Conservation (phyloP, 2,329 filamentous ascomycete species). For the Sarocladium oryzae region DNA sequence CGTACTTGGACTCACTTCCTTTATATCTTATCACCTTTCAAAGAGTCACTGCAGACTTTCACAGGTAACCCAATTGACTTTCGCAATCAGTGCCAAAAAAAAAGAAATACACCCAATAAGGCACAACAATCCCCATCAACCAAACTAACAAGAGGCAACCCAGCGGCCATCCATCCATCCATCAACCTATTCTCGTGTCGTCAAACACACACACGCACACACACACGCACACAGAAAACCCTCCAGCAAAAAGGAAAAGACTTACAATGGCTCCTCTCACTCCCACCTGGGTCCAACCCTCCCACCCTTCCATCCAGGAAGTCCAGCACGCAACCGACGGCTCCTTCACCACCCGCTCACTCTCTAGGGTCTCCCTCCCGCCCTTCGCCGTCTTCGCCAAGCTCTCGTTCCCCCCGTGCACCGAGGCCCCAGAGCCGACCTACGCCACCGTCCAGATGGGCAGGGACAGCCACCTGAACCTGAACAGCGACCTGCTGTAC, state of each 20-base stretch:
- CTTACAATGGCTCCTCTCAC: slow-evolving; percentile 52
- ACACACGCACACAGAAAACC: neutral
- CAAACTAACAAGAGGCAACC: too few species aligned
- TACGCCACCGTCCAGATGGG: slow-evolving; percentile 60
- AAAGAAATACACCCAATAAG: too few species aligned
- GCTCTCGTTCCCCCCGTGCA: slow-evolving; percentile 58
- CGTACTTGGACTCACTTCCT: too few species aligned
- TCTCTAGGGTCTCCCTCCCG: slow-evolving; percentile 47
- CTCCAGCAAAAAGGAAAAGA: too few species aligned
- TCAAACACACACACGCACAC: too few species aligned
- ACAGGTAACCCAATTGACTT: neutral
- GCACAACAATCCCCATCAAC: too few species aligned
- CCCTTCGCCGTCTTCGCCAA: slow-evolving; percentile 62
- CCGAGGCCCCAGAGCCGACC: slow-evolving; percentile 45
- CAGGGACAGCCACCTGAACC: slow-evolving; percentile 47
- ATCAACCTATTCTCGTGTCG: neutral
- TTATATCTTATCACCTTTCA: too few species aligned
- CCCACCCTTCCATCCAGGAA: slow-evolving; percentile 51
- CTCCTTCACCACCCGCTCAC: slow-evolving; percentile 53
- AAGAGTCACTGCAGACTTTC: too few species aligned
- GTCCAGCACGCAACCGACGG: slow-evolving; percentile 41
- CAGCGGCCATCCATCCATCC: slow-evolving; percentile 3
- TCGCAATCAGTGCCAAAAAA: neutral
- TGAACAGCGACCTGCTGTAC: slow-evolving; percentile 62
- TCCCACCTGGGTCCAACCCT: slow-evolving; percentile 55